Evolutionary conservation across 106 monocot species (phyloP).

Genomic region (Acorus gramineus): DNA sequence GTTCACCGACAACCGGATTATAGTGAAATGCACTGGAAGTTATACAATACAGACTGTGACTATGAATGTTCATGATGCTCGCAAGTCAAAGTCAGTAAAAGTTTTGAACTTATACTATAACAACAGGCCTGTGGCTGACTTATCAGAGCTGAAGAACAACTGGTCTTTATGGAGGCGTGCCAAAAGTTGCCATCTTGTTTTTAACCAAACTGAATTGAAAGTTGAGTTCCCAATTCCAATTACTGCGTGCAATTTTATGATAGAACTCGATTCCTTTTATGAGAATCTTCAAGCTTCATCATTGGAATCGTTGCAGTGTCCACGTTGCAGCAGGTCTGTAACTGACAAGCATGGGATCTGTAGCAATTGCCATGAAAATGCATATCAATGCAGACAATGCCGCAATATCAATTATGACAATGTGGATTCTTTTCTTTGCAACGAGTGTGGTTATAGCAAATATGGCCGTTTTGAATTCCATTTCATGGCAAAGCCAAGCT

Average conservation of each 20-base stretch:
- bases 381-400: constrained; percentile 96
- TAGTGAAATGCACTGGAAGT: constrained; percentile 97
- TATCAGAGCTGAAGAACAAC: constrained; percentile 95
- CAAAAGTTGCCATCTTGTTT: constrained; percentile 87
- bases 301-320: constrained; percentile 92
- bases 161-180: constrained; percentile 99
- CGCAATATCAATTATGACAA: constrained; percentile 99
- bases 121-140: constrained; percentile 76
- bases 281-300: constrained; percentile 98
- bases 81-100: constrained; percentile 94
- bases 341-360: constrained; percentile 99
- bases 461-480: constrained; percentile 99
- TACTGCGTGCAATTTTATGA: constrained; percentile 99
- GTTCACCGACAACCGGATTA: constrained; percentile 94
- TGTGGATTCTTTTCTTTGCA: constrained; percentile 96
- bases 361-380: constrained; percentile 98
- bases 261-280: constrained; percentile 97
- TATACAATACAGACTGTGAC: constrained; percentile 87
- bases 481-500: constrained; percentile 97
- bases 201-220: constrained; percentile 95
- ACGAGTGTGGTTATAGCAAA: constrained; percentile 99
- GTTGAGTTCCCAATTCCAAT: constrained; percentile 98
- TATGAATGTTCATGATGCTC: constrained; percentile 99
- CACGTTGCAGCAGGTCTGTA: constrained; percentile 89
- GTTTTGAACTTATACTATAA: constrained; percentile 93